A percentile compares a stretch with the other conserved stretches of the same genome.
These are phyloP conservation scores for Cochlearia excelsa DNA, from an alignment of 345 rosid genomes.

Conservation along the genomic window DNA sequence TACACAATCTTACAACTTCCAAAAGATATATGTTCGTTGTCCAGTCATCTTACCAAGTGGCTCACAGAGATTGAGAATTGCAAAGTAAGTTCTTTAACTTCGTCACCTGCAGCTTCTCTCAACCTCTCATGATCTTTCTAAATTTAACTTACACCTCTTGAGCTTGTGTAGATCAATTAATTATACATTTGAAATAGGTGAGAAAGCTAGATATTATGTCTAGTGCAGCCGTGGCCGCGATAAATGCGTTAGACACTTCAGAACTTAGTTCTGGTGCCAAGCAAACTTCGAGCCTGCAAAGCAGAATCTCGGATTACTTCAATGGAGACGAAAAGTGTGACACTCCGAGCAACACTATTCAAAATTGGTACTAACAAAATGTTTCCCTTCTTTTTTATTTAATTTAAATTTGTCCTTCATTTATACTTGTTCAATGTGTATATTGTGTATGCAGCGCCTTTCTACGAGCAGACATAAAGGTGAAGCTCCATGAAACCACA, in stretches of 20 bases:
- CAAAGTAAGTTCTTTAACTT: conserved; percentile 50
- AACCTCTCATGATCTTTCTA: conserved; percentile 7
- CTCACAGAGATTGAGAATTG: conserved; percentile 66
- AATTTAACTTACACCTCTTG: not conserved
- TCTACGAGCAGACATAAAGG: conserved; percentile 96
- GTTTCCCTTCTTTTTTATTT: conserved; percentile 2
- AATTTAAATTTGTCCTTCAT: conserved; percentile 6
- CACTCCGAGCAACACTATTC: conserved; percentile 29
- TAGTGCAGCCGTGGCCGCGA: conserved; percentile 34
- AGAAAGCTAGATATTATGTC: conserved; percentile 41
- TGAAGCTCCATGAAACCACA: conserved; percentile 35
- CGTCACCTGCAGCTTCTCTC: conserved; percentile 18
- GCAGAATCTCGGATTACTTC: conserved; percentile 35
- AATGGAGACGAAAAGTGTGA: conserved; percentile 35
- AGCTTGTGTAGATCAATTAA: conserved; percentile 6
- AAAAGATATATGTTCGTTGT: conserved; percentile 56
- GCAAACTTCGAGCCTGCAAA: conserved; percentile 37
- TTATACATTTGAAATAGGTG: conserved; percentile 31
- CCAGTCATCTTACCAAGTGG: conserved; percentile 71
- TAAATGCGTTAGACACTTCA: conserved; percentile 30
- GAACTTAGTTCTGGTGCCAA: conserved; percentile 23
- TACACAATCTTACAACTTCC: conserved; percentile 60
- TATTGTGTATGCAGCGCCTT: conserved; percentile 62
- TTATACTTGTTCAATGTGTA: conserved; percentile 34
- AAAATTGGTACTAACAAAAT: conserved; percentile 31